These are phyloP conservation scores for Persicaria tinctoria DNA, from an alignment of 148 eudicot genomes.

Conservation along the genomic window DNA sequence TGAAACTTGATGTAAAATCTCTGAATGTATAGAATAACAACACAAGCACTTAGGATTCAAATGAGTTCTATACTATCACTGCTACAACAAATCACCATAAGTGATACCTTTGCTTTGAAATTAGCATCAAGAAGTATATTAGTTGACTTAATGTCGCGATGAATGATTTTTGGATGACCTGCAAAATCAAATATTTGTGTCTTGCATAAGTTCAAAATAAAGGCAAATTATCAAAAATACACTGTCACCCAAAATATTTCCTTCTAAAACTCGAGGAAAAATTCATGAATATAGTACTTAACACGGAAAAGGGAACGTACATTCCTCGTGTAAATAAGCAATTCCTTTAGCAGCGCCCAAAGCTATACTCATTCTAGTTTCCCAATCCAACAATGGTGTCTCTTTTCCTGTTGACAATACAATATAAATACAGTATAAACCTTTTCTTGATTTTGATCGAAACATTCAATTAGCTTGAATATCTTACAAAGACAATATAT, in stretches of 20 bases:
- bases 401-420: neutral
- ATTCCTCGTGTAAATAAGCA: neutral
- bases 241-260: neutral
- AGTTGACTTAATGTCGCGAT: conserved; percentile 3
- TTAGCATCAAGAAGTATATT: conserved; percentile 13
- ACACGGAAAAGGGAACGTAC: neutral
- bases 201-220: too few relatives aligned
- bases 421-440: too few relatives aligned
- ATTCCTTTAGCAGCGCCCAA: conserved; percentile 1
- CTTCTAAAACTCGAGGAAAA: neutral
- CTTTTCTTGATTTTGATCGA: too few relatives aligned
- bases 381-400: neutral
- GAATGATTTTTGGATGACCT: conserved; percentile 7
- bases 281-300: neutral
- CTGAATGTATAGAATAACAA: too few relatives aligned
- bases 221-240: too few relatives aligned
- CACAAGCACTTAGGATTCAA: too few relatives aligned
- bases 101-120: neutral
- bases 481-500: too few relatives aligned
- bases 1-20: neutral
- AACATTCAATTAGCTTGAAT: too few relatives aligned
- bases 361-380: conserved; percentile 9
- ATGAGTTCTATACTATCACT: too few relatives aligned
- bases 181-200: neutral
- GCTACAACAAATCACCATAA: too few relatives aligned